A percentile compares a stretch with the other conserved stretches of the same genome.
phyloP scores from a whole-genome alignment of 257 asterid genomes.

The Fraxinus anomala region DNA sequence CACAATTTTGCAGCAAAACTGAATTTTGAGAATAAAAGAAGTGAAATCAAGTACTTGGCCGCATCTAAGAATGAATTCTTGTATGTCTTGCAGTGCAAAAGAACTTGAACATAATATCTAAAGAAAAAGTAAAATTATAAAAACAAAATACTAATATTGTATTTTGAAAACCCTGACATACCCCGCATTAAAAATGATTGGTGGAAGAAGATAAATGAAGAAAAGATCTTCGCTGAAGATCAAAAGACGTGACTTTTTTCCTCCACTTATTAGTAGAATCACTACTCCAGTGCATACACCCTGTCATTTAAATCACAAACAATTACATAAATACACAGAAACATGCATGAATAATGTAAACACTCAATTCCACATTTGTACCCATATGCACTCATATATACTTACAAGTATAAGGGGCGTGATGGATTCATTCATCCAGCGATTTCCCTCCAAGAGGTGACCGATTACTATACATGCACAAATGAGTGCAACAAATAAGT shows the following conservation, averaged over 20 bases:
- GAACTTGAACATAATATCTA: not conserved
- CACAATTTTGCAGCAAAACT: not conserved
- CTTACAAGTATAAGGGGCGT: constrained; percentile 77
- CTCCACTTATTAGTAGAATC: constrained; percentile 71
- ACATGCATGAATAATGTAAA: not conserved
- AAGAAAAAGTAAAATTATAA: not conserved
- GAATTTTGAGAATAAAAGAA: not conserved
- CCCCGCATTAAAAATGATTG: constrained; percentile 99
- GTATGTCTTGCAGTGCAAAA: not conserved
- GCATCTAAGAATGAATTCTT: not conserved
- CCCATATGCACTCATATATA: not conserved
- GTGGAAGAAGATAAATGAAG: constrained; percentile 97
- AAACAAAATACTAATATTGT: not conserved
- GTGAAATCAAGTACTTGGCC: not conserved
- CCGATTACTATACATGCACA: constrained; percentile 89
- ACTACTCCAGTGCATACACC: constrained; percentile 85
- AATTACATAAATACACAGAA: not conserved
- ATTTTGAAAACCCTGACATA: constrained; percentile 31
- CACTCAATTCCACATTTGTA: not conserved
- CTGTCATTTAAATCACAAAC: constrained; percentile 39
- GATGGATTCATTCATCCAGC: constrained; percentile 98
- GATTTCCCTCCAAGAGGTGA: constrained; percentile 89
- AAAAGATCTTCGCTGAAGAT: constrained; percentile 95
- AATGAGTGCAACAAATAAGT: constrained; percentile 75
- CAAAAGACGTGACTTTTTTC: constrained; percentile 84